Conservation (phyloP, 495 filamentous ascomycete species). For the Xanthoparmelia taractica region DNA sequence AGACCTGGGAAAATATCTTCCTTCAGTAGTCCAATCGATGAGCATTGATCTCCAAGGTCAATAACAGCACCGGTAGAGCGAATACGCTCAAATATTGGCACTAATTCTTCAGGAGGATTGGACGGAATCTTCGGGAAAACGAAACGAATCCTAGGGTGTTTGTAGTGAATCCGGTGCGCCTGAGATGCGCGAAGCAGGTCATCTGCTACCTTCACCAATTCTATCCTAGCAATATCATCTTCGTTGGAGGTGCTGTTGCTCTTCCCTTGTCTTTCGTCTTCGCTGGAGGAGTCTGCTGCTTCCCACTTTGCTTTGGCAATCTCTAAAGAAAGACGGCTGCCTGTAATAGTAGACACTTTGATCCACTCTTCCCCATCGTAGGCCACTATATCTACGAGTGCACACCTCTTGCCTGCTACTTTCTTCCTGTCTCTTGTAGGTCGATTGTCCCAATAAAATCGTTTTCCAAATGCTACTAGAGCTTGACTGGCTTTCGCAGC, state of each 20-base stretch:
- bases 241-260: slow-evolving; percentile 32
- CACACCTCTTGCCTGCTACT: slow-evolving; percentile 37
- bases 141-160: slow-evolving; percentile 50
- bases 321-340: slow-evolving; percentile 50
- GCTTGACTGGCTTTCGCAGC: slow-evolving; percentile 40
- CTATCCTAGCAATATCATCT: slow-evolving; percentile 20
- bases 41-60: slow-evolving; percentile 24
- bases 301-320: slow-evolving; percentile 60
- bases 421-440: slow-evolving; percentile 26
- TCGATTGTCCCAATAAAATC: slow-evolving; percentile 46
- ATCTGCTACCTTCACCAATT: slow-evolving; percentile 34
- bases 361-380: slow-evolving; percentile 52
- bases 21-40: slow-evolving; percentile 15
- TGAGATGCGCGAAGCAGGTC: slow-evolving; percentile 47
- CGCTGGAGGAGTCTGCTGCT: slow-evolving; percentile 30
- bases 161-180: slow-evolving; percentile 49
- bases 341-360: slow-evolving; percentile 54
- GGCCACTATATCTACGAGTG: slow-evolving; percentile 44
- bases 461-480: slow-evolving; percentile 45
- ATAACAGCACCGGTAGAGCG: slow-evolving; percentile 49
- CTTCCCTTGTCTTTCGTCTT: slow-evolving; percentile 32
- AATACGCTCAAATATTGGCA: slow-evolving; percentile 49
- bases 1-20: slow-evolving; percentile 35
- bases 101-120: slow-evolving; percentile 45
- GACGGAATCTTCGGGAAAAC: slow-evolving; percentile 52